A percentile compares a stretch with the other conserved stretches of the same genome.
These are phyloP conservation scores for Amaranthus cruentus DNA, from an alignment of 148 eudicot genomes.

Conservation along the genomic window DNA sequence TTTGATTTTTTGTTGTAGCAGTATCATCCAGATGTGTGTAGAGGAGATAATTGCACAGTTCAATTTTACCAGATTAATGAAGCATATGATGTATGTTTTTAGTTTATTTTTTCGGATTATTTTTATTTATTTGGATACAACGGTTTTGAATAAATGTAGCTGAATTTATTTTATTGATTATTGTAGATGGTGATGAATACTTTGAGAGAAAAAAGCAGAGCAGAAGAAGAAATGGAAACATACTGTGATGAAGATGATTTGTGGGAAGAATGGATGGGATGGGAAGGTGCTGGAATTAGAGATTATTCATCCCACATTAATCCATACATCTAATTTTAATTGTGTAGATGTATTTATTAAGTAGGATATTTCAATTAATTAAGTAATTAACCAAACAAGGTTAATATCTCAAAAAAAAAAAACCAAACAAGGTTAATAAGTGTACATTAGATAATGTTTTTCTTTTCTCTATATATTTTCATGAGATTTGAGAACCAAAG, in stretches of 20 bases:
- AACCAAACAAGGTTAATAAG: neutral
- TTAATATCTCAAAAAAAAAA: neutral
- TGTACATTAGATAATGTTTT: neutral
- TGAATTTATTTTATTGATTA: neutral
- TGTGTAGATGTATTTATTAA: neutral
- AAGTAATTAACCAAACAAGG: neutral
- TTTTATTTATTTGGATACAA: neutral
- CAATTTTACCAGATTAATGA: conserved; percentile 73
- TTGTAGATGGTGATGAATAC: conserved; percentile 58
- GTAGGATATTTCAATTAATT: neutral
- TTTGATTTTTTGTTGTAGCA: conserved; percentile 23
- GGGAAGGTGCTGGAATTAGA: conserved; percentile 82
- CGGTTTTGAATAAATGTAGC: neutral
- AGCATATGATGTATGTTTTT: conserved; percentile 72
- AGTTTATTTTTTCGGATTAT: neutral
- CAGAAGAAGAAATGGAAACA: conserved; percentile 24
- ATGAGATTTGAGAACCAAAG: neutral
- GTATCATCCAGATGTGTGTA: conserved; percentile 97
- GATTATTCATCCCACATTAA: conserved; percentile 71
- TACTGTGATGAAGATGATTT: conserved; percentile 40
- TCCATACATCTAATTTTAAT: conserved; percentile 42
- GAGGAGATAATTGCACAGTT: conserved; percentile 53
- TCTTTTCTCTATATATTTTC: neutral
- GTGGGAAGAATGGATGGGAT: conserved; percentile 95
- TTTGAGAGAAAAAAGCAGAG: conserved; percentile 38